phyloP scores from a whole-genome alignment of 208 protist genomes.

The Wallacemonas sp. region DNA sequence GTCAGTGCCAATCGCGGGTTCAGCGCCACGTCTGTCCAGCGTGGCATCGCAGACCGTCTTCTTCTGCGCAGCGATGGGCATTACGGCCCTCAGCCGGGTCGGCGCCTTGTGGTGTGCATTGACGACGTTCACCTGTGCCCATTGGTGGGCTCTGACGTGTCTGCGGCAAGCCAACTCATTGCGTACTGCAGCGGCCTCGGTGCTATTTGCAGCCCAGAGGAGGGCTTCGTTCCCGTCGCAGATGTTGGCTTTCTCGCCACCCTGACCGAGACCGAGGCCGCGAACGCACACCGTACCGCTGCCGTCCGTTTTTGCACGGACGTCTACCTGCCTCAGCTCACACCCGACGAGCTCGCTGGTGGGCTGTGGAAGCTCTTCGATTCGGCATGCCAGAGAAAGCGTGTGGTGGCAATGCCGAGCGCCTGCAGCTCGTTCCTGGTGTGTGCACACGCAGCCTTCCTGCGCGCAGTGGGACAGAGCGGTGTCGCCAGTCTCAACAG shows the following conservation, averaged over 20 bases:
- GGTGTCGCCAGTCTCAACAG: too few relatives aligned
- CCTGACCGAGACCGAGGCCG: constrained; percentile 9
- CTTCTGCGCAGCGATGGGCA: constrained; percentile 38
- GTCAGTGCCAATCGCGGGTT: constrained; percentile 52
- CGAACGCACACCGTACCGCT: constrained; percentile 17
- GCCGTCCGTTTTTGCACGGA: constrained; percentile 33
- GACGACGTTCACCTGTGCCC: constrained; percentile 80
- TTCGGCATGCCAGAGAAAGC: constrained; percentile 41
- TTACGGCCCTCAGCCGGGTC: constrained; percentile 62
- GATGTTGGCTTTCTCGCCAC: constrained; percentile 71
- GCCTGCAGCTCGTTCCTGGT: constrained; percentile 50
- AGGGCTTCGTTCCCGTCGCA: constrained; percentile 48
- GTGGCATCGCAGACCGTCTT: constrained; percentile 54
- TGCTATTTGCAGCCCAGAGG: constrained; percentile 57
- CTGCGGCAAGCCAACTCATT: constrained; percentile 53
- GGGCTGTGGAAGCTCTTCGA: constrained; percentile 64
- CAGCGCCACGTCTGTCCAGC: constrained; percentile 46
- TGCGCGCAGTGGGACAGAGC: constrained; percentile 11
- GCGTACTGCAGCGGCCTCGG: constrained; percentile 65
- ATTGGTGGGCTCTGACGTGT: constrained; percentile 12
- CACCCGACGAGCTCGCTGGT: constrained; percentile 56
- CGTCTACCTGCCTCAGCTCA: constrained; percentile 57
- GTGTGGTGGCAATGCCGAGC: constrained; percentile 45
- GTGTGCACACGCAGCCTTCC: constrained; percentile 35
- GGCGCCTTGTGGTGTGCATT: constrained; percentile 78